Evolutionary conservation across 208 protist genomes (phyloP), one percentile per base, ranked within the genome.

Genomic region (Leishmania tropica): DNA sequence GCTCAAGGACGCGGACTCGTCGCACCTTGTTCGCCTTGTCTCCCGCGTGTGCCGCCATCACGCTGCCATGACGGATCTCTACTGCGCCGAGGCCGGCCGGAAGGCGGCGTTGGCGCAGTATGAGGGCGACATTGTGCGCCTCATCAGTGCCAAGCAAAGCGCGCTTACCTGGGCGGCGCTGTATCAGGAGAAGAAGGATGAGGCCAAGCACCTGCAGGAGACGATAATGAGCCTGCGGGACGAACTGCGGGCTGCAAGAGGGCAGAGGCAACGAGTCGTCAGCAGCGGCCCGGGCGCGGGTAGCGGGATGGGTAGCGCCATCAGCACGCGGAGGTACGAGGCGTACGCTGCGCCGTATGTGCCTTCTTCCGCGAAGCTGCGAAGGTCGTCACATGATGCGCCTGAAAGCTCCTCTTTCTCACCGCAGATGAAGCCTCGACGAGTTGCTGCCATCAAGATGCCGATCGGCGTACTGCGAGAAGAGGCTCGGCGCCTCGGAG

Each of bases 341-440:
- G 65, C 81, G 56, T 92, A 88, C 83, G 73, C 86, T 5, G 82
- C 81, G 31, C 92, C 92, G 0, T 96, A 88, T 79, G 89, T 96
- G 45, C 92, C 92, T 13, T 4, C 77, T 11, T 83, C 72, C 35
- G 42, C 81, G 21, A 45, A 67, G 56, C 19, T 17, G 56, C 42
- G 1, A 47, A 17, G 1, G 15, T 4, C 17, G 28, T 42, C 56
- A 0, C 28, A 11, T 13, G 74, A 60, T 3, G 42, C 24, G 1
- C 45, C 31, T 1, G 28, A 35, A n/a, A 1, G 21, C 75, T 21
- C 24, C 28, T 64, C 62, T 19, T 35, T 37, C 37, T 78, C 74
- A 24, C 8, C 53, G 15, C 28, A 48, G 42, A 10, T 4, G 47
- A 45, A 37, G 17, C 15, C 19, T 54, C 47, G 40, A 4, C 21